A percentile compares a stretch with the other conserved stretches of the same genome.
Evolutionary conservation across 768 basidiomycete genomes (phyloP).

Genomic region (Pulveroboletus frians): DNA sequence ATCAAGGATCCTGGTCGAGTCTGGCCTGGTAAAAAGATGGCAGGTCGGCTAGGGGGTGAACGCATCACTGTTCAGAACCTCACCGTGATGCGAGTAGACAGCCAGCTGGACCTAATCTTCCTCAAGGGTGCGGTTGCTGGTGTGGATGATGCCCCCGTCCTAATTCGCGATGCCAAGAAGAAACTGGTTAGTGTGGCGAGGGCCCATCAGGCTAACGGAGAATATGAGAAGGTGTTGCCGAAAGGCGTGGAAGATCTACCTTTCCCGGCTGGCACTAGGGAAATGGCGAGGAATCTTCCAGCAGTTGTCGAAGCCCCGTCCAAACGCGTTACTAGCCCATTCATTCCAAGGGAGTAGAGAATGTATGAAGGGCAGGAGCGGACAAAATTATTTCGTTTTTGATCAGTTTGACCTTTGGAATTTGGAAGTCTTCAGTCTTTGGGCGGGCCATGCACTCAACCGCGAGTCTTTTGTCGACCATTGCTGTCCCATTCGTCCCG

Average conservation of each 20-base stretch:
- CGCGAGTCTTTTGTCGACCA: too few relatives aligned
- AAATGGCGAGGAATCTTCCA: slow-evolving; percentile 64
- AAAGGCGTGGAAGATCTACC: slow-evolving; percentile 82
- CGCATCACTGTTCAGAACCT: slow-evolving; percentile 86
- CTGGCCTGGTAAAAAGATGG: slow-evolving; percentile 98
- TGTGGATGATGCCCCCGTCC: slow-evolving; percentile 79
- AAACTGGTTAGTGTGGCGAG: slow-evolving; percentile 58
- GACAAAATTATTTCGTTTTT: too few relatives aligned
- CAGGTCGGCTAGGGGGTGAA: slow-evolving; percentile 84
- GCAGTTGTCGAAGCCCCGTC: slow-evolving; percentile 66
- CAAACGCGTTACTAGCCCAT: slow-evolving; percentile 72
- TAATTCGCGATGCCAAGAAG: slow-evolving; percentile 87
- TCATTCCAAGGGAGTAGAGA: slow-evolving; percentile 63
- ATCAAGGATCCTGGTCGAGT: slow-evolving; percentile 89
- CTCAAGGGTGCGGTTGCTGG: slow-evolving; percentile 92
- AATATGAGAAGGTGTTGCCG: slow-evolving; percentile 73
- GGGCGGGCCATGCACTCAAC: too few relatives aligned
- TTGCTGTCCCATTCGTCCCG: too few relatives aligned
- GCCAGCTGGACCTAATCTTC: slow-evolving; percentile 79
- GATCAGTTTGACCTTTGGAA: too few relatives aligned
- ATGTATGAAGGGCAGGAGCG: not conserved
- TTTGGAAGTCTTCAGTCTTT: too few relatives aligned
- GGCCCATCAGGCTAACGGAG: slow-evolving; percentile 63
- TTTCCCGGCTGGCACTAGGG: slow-evolving; percentile 84
- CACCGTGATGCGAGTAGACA: slow-evolving; percentile 83